Evolutionary conservation across 805 yeast genomes (phyloP).

Genomic region (Komagataella ulmi): DNA sequence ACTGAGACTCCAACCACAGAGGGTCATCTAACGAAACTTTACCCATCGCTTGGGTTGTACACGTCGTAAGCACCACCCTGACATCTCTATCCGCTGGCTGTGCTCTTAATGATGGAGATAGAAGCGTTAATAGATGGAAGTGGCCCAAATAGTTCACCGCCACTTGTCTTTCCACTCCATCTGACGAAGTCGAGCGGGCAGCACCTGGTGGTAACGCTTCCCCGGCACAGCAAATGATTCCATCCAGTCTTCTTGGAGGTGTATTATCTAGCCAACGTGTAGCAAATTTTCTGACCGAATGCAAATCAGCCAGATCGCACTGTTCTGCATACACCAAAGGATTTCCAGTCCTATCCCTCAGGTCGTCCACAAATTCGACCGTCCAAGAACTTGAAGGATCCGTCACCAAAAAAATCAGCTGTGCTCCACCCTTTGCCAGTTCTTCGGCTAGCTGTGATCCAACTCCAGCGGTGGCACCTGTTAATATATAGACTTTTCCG

Average conservation of each 20-base stretch:
- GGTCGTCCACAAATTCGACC: conserved; percentile 64
- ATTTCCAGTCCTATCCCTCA: conserved; percentile 59
- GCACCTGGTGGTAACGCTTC: conserved; percentile 61
- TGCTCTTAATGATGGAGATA: conserved; percentile 72
- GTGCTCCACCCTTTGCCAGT: conserved; percentile 77
- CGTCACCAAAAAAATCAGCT: conserved; percentile 52
- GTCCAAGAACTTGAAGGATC: conserved; percentile 48
- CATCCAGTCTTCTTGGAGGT: conserved; percentile 87
- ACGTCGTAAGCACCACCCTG: conserved; percentile 63
- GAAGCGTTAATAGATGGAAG: conserved; percentile 63
- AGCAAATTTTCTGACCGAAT: conserved; percentile 78
- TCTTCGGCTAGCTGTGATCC: conserved; percentile 70
- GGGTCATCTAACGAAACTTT: conserved; percentile 48
- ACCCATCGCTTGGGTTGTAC: conserved; percentile 69
- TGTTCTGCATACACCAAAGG: conserved; percentile 79
- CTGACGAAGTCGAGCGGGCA: conserved; percentile 52
- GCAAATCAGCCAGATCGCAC: conserved; percentile 65
- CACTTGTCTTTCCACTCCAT: conserved; percentile 79
- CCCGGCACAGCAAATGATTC: conserved; percentile 79
- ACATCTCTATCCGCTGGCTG: conserved; percentile 97
- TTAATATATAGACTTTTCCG: conserved; percentile 70
- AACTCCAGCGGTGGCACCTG: conserved; percentile 92
- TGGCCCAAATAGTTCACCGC: conserved; percentile 76
- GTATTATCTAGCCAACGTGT: conserved; percentile 87
- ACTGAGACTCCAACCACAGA: conserved; percentile 45